These are phyloP conservation scores for Macrolepiota dolichaula DNA, from an alignment of 768 basidiomycete species.

Conservation along the genomic window DNA sequence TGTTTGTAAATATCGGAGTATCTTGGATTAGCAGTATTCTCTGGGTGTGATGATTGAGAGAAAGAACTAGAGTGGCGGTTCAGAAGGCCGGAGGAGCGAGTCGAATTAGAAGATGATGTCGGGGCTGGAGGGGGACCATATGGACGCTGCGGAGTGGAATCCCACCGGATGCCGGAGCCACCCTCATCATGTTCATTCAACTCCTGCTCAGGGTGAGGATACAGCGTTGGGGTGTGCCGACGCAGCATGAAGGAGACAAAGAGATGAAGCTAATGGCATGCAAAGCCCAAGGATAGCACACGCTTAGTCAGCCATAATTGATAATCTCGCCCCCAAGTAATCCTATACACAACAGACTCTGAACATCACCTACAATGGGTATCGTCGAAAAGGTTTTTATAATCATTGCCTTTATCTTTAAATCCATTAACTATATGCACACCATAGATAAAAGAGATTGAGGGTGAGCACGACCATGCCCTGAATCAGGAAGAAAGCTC, in stretches of 20 bases:
- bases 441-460: slow-evolving; percentile 87
- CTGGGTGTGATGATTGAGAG: slow-evolving; percentile 16
- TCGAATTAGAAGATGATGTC: slow-evolving; percentile 25
- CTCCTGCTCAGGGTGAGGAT: slow-evolving; percentile 51
- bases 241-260: slow-evolving; percentile 30
- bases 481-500: not conserved
- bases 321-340: not conserved
- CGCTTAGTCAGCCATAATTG: slow-evolving; percentile 5
- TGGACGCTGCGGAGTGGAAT: slow-evolving; percentile 27
- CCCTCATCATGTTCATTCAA: slow-evolving; percentile 38
- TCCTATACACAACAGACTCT: not conserved
- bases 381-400: slow-evolving; percentile 81
- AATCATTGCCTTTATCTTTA: not conserved
- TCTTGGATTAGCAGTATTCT: slow-evolving; percentile 24
- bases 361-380: slow-evolving; percentile 57
- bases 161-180: slow-evolving; percentile 46
- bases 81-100: slow-evolving; percentile 24
- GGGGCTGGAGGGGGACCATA: slow-evolving; percentile 31
- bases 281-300: not conserved
- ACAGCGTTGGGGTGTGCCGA: slow-evolving; percentile 67
- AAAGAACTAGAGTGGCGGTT: slow-evolving; percentile 23
- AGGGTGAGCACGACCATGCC: slow-evolving; percentile 55
- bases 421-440: slow-evolving; percentile 6
- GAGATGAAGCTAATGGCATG: not conserved
- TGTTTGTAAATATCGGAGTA: slow-evolving; percentile 71